Base-by-base conservation (phyloP, 1,139 yeast genomes). In the Nakaseomyces bracarensis region DNA sequence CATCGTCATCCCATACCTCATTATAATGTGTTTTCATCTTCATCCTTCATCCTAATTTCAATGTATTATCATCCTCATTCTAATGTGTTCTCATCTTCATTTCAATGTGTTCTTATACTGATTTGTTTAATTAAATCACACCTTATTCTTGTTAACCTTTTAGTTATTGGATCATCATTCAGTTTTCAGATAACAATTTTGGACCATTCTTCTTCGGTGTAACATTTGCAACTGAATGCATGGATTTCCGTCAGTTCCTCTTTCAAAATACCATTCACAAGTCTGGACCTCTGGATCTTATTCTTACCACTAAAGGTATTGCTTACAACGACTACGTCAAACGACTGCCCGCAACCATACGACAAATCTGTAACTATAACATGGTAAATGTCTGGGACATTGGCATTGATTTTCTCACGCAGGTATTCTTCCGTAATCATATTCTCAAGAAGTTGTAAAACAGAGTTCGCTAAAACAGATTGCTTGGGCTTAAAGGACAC, bases 191-290 rank as follows among this genome's bases (percentile, higher is more conserved):
- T 49, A 1, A 59, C 63, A 21, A 58, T 49, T 40, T 58, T 59
- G 55, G 67, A 67, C 87, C 89, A 83, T 60, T 83, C 94, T 22
- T 73, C 79, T 2, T 75, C 73, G 0, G 93, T 82, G 53, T 75
- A 79, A 16, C 86, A 82, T 65, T 85, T 87, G 57, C 91, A 96
- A 1, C 96, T 86, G 61, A 91, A 93, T 0, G 98, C 98, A 65
- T 91, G 98, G 36, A 91, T 87, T 4, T 72, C 66, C 1, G 85
- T 81, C 36, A 91, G 85, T 59, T 89, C 96, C 14, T 81, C 86
- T 55, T 79, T 80, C 47, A 91, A 70, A 1, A 85, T 79, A 31
- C 64, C 70, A 63, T 93, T 91, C 39, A 93, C 96, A 53, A 87
- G 58, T 49, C 97, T 71, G 55, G 87, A 95, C 58, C 98, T 75